phyloP scores from a whole-genome alignment of 1,284 basidiomycete species.

The Cryptococcus sp. region DNA sequence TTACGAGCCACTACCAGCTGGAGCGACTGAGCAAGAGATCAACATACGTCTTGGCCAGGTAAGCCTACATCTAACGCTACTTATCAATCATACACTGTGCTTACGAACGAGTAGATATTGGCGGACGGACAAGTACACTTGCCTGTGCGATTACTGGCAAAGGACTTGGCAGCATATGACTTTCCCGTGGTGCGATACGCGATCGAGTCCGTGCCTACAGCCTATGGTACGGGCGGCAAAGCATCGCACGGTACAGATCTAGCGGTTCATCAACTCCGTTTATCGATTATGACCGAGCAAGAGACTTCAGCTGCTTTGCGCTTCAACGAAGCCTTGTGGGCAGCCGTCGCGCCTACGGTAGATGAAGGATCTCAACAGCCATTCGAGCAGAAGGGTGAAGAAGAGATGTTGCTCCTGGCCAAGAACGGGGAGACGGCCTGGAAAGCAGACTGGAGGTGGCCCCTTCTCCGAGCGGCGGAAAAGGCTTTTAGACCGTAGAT shows the following conservation, averaged over 20 bases:
- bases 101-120: conserved; percentile 54
- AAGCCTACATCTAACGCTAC: conserved; percentile 2
- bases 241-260: conserved; percentile 70
- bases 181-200: conserved; percentile 69
- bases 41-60: conserved; percentile 58
- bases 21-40: conserved; percentile 52
- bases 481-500: conserved; percentile 19
- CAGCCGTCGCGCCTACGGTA: conserved; percentile 50
- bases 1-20: conserved; percentile 53
- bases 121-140: conserved; percentile 70
- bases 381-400: conserved; percentile 27
- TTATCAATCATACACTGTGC: background rate
- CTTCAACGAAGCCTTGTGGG: conserved; percentile 60
- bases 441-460: conserved; percentile 59
- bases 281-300: conserved; percentile 52
- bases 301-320: conserved; percentile 57
- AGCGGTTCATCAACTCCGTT: conserved; percentile 56
- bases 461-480: conserved; percentile 26
- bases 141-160: conserved; percentile 63
- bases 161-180: conserved; percentile 60
- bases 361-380: conserved; percentile 19
- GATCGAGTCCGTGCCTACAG: conserved; percentile 56
- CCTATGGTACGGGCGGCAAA: conserved; percentile 58
- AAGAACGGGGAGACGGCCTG: conserved; percentile 61
- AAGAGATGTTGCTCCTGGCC: conserved; percentile 58